These are phyloP conservation scores for Mycena haematopus DNA, from an alignment of 768 basidiomycete species.

Conservation along the genomic window DNA sequence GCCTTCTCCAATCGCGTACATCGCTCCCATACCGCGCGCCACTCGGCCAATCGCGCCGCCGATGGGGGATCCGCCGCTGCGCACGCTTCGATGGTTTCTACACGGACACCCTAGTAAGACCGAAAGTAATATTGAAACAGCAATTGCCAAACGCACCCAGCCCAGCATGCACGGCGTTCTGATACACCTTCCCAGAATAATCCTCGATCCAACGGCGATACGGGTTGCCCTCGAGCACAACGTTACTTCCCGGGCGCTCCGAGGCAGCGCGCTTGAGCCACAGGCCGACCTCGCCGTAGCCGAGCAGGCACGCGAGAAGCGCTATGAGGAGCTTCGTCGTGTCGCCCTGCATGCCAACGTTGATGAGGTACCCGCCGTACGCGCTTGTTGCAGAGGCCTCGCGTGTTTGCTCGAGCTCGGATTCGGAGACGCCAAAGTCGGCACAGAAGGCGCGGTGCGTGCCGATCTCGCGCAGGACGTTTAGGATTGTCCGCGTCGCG, in stretches of 20 bases:
- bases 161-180: constrained; percentile 73
- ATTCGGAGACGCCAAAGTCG: constrained; percentile 67
- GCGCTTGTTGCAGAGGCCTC: constrained; percentile 80
- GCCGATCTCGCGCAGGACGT: constrained; percentile 69
- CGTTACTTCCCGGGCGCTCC: constrained; percentile 55
- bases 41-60: constrained; percentile 60
- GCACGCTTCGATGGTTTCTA: constrained; percentile 77
- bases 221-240: constrained; percentile 69
- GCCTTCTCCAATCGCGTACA: constrained; percentile 80
- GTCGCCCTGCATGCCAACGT: constrained; percentile 79
- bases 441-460: constrained; percentile 79
- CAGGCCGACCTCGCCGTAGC: constrained; percentile 91
- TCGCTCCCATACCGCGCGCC: constrained; percentile 74
- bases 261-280: constrained; percentile 71
- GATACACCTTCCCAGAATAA: constrained; percentile 76
- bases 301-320: constrained; percentile 83
- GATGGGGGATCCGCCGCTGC: constrained; percentile 72
- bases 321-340: constrained; percentile 76
- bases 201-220: constrained; percentile 83
- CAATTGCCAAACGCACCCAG: constrained; percentile 62
- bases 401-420: constrained; percentile 64
- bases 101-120: background rate
- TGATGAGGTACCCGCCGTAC: constrained; percentile 87
- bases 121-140: background rate
- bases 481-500: constrained; percentile 67